Evolutionary conservation across 2,329 filamentous ascomycete genomes (phyloP), one percentile per base, ranked within the genome.

Genomic region (Aspergillus costaricaensis): DNA sequence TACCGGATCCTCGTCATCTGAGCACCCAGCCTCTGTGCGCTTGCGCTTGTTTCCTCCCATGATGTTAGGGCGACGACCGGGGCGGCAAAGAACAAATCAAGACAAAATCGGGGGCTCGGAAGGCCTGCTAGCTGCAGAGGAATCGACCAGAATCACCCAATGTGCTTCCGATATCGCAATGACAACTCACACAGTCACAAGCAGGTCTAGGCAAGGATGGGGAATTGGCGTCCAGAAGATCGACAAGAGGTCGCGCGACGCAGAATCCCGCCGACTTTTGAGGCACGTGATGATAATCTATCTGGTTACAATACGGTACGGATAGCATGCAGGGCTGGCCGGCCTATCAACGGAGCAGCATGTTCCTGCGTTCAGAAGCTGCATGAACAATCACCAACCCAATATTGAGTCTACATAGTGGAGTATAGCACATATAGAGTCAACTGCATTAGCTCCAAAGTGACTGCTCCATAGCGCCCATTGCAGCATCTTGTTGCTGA

Each of bases 1-100:
- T 32, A 66, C 66, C 0, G 67, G 63, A 25, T 67, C 65, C 15
- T 69, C 72, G 30, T 72, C 65, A 49, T 71, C 68, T 17, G 62
- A 62, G 47, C 59, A 62, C 21, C 55, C 61, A 30, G 61, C 52
- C 5, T 67, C 66, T 8, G 61, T 60, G 57, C 71, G 72, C 67
- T 77, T 78, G 63, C 75, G 70, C 61, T 77, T 77, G 38, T 64
- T 70, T 14, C 63, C 52, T 48, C 59, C 59, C 71, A 74, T 74
- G 27, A 53, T 54, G 50, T 9, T 47, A 17, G 21, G 44, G 32
- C 12, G 32, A 36, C 27, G 49, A 54, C 38, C 17, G 53, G 12
- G 21, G 30, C 27, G 19, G 23, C 25, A 30, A 50, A 30, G 25
- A 50, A n/a, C 47, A 50, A 12, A 8, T 30, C 8, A 10, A 17